A percentile compares a stretch with the other conserved stretches of the same genome.
These are phyloP conservation scores for Talaromyces stipitatus DNA, from an alignment of 495 filamentous ascomycete species.

Conservation along the genomic window DNA sequence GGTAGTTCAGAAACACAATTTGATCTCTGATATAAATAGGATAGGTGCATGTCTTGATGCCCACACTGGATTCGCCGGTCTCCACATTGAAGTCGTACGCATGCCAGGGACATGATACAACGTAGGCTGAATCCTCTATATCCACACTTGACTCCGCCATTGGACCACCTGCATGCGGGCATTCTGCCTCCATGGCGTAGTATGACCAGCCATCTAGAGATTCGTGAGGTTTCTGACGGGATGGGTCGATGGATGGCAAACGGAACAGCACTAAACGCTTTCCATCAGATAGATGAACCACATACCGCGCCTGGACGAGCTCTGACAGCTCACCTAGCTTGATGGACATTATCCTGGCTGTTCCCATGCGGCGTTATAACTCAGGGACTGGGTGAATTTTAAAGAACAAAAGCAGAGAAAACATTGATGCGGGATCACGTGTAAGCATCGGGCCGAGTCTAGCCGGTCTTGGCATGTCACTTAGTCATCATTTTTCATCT, in stretches of 20 bases:
- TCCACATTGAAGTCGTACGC: slow-evolving; percentile 52
- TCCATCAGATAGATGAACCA: slow-evolving; percentile 39
- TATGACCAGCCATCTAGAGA: slow-evolving; percentile 38
- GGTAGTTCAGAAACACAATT: slow-evolving; percentile 25
- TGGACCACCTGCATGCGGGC: slow-evolving; percentile 44
- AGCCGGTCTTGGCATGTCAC: no score
- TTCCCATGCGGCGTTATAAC: no score
- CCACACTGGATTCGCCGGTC: slow-evolving; percentile 46
- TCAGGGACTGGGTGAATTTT: no score
- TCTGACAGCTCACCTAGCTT: slow-evolving; percentile 26
- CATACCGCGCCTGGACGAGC: slow-evolving; percentile 39
- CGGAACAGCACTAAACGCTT: slow-evolving; percentile 47
- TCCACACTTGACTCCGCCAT: slow-evolving; percentile 44
- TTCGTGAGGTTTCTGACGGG: slow-evolving; percentile 24
- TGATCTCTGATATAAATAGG: slow-evolving; percentile 34
- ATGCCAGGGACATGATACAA: slow-evolving; percentile 49
- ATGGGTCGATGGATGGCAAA: slow-evolving; percentile 33
- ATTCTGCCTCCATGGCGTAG: slow-evolving; percentile 48
- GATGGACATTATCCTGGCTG: slow-evolving; percentile 16
- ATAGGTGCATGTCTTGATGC: slow-evolving; percentile 46
- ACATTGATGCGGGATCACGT: no score
- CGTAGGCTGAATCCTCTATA: slow-evolving; percentile 46
- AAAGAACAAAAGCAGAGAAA: no score
- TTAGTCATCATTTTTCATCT: no score
- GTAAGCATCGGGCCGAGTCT: no score